Conservation (phyloP, 1,139 yeast genomes). For the Kurtzmaniella natalensis region DNA sequence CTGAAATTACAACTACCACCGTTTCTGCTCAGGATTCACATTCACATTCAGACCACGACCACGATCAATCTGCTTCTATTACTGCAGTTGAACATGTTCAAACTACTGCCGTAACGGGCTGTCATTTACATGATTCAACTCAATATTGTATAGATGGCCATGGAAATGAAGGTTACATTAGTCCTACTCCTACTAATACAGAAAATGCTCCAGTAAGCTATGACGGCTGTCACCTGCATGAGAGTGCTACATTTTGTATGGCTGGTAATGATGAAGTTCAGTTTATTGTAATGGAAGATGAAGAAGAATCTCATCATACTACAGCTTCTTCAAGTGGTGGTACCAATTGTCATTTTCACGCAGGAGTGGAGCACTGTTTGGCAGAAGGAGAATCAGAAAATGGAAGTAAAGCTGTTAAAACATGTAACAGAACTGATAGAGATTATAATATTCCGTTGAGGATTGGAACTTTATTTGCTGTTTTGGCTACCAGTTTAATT, state of each 20-base stretch:
- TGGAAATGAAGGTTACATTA: conserved; percentile 26
- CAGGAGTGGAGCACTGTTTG: conserved; percentile 37
- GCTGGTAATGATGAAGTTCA: conserved; percentile 18
- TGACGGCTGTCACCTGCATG: conserved; percentile 28
- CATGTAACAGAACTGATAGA: conserved; percentile 19
- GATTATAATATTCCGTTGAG: conserved; percentile 25
- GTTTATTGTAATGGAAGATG: conserved; percentile 14
- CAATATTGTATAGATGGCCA: conserved; percentile 22
- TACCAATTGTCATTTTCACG: conserved; percentile 33
- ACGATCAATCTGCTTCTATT: too few relatives aligned
- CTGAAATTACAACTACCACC: too few relatives aligned
- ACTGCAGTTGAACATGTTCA: too few relatives aligned
- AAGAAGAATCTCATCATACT: conserved; percentile 1
- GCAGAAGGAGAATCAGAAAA: conserved; percentile 11
- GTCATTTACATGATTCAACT: conserved; percentile 25
- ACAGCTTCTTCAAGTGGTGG: conserved; percentile 10
- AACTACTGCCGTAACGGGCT: too few relatives aligned
- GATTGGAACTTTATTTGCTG: conserved; percentile 26
- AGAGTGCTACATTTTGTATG: conserved; percentile 20
- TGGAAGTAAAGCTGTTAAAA: conserved; percentile 1
- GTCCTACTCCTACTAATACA: conserved; percentile 22
- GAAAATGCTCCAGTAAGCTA: conserved; percentile 20
- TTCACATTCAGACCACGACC: too few relatives aligned
- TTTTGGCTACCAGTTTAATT: conserved; percentile 24
- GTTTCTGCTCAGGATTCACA: too few relatives aligned